Percentiles rank a stretch among this genome's conserved stretches.
Conservation (phyloP, 805 yeast species). For the Zygosaccharomyces gambellarensis region DNA sequence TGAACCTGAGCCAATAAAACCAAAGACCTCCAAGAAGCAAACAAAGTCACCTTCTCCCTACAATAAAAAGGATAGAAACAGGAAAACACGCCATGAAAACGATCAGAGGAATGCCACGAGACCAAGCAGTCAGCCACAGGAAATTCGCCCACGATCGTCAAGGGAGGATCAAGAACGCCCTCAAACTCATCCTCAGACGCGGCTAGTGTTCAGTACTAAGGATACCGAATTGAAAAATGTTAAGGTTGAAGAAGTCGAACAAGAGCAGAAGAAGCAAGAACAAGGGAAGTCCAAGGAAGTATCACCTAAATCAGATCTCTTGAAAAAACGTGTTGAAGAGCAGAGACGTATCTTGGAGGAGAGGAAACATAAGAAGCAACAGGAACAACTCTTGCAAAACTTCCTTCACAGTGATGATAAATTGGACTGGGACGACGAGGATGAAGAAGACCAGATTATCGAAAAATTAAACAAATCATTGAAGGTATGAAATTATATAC, state of each 20-base stretch:
- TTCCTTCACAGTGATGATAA: slow-evolving; percentile 27
- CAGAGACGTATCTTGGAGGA: slow-evolving; percentile 25
- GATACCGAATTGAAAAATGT: slow-evolving; percentile 3
- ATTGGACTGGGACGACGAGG: slow-evolving; percentile 34
- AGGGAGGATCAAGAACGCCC: background rate
- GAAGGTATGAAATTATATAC: slow-evolving; percentile 7
- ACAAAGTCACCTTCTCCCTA: background rate
- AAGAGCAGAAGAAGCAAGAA: background rate
- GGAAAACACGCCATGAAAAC: background rate
- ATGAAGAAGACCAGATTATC: slow-evolving; percentile 26
- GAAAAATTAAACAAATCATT: slow-evolving; percentile 18
- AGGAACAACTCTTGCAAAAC: slow-evolving; percentile 25
- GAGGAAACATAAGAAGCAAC: slow-evolving; percentile 26
- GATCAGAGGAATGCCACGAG: background rate
- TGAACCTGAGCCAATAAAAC: slow-evolving; percentile 6
- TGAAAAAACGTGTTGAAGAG: slow-evolving; percentile 31
- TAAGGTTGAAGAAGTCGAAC: background rate
- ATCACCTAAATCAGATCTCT: slow-evolving; percentile 15
- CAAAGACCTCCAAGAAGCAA: slow-evolving; percentile 5
- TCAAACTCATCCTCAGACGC: slow-evolving; percentile 1
- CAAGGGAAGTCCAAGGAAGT: background rate
- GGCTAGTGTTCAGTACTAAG: slow-evolving; percentile 11
- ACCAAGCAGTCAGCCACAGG: slow-evolving; percentile 1
- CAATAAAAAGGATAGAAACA: slow-evolving; percentile 2
- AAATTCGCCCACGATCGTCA: background rate